A percentile compares a stretch with the other conserved stretches of the same genome.
Conservation (phyloP, 1,139 yeast genomes). For the Yamadazyma epiphylla region DNA sequence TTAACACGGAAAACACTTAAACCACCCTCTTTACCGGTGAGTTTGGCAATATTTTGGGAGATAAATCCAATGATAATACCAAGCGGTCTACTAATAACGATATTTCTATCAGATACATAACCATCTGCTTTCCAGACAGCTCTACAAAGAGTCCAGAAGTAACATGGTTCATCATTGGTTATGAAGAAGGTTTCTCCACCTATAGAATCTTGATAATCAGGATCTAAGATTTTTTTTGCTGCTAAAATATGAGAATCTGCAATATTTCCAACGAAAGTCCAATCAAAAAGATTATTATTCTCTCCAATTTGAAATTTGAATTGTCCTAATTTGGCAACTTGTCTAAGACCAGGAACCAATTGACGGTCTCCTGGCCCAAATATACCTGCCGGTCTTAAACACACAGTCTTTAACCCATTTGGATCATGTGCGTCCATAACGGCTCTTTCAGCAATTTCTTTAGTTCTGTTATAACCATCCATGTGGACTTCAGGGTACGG, state of each 20-base stretch:
- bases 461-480: constrained; percentile 97
- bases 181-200: constrained; percentile 88
- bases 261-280: constrained; percentile 99
- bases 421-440: constrained; percentile 68
- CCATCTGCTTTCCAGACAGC: constrained; percentile 98
- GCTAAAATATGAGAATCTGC: constrained; percentile 96
- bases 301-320: constrained; percentile 92
- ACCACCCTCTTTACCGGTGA: constrained; percentile 85
- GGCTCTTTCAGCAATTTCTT: constrained; percentile 84
- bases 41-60: constrained; percentile 66
- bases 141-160: constrained; percentile 96
- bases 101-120: constrained; percentile 63
- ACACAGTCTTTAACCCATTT: constrained; percentile 65
- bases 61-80: constrained; percentile 81
- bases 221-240: constrained; percentile 64
- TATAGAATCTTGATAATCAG: constrained; percentile 36
- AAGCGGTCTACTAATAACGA: constrained; percentile 65
- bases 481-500: constrained; percentile 89
- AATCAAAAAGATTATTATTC: constrained; percentile 88
- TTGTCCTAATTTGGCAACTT: constrained; percentile 80
- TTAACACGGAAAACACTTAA: constrained; percentile 93
- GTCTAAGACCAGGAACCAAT: constrained; percentile 86
- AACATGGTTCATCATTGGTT: constrained; percentile 92
- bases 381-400: constrained; percentile 95
- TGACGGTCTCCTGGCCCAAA: constrained; percentile 99